Conservation (phyloP, 306 rosid species). For the Malus domestica region ASM211411v1 NC_041803.1:5331501-5332000, state of each 20-base stretch:
- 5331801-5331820: conserved; percentile 56
- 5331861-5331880: conserved; percentile 83
- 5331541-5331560: conserved; percentile 60
- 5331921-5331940: conserved; percentile 80
- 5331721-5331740: conserved; percentile 43
- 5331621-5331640: conserved; percentile 59
- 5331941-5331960: conserved; percentile 69
- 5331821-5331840: conserved; percentile 55
- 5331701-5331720: conserved; percentile 72
- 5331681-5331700: conserved; percentile 80
- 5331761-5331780: conserved; percentile 69
- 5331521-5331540: conserved; percentile 50
- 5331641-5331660: conserved; percentile 69
- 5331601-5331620: conserved; percentile 46
- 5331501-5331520: conserved; percentile 53
- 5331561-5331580: conserved; percentile 79
- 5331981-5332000: conserved; percentile 81
- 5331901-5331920: conserved; percentile 55
- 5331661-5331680: conserved; percentile 53
- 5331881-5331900: conserved; percentile 72
- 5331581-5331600: conserved; percentile 58
- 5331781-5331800: conserved; percentile 77
- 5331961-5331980: conserved; percentile 58
- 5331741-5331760: conserved; percentile 62
- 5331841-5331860: conserved; percentile 76